Base-by-base conservation (phyloP, 805 yeast species). In the Kuraishia piskuri region DNA sequence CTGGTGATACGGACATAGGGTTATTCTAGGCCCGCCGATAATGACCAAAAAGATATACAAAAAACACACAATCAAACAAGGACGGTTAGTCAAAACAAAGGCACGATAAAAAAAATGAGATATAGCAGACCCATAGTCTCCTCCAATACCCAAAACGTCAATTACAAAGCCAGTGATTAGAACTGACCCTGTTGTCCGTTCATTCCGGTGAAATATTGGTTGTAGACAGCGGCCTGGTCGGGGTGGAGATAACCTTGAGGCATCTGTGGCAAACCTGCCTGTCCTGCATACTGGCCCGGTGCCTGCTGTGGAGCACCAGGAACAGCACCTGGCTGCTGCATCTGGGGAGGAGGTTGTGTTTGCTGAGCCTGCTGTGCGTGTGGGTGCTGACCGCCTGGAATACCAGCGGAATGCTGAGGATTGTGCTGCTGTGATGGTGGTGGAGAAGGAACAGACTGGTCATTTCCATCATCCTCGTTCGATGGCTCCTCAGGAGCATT, bases 401-500 rank as follows among this genome's bases (percentile, higher is more conserved):
- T 31, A 58, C 73, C 44, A 61, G 70, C 49, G 56, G 68, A 69
- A 21, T 67, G 70, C 47, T 64, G 71, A 40, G 59, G 66, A 50
- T 64, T 71, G 53, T 63, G 65, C 21, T 57, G 66, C 50, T 58
- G 71, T 36, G 66, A 64, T 52, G 68, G 71, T n/a, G 57, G 59
- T 5, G 57, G 54, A 24, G 57, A 60, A 19, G 57, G 59, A 21
- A 53, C 58, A 47, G 57, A 52, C 24, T 57, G 52, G 17, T 52
- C 47, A 54, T 55, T 54, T 23, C 80, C 80, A 53, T 81, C 87
- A 50, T 84, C 90, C 50, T 82, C 87, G 37, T 59, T 58, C 21
- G 79, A 73, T 10, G 83, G 82, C 58, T 86, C 92, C 64, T 90
- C 96, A n/a, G 97, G 96, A 8, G 98, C 98, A 69, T 92, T 90